Percentiles rank a stretch among this genome's conserved stretches.
Evolutionary conservation across 148 eudicot species (phyloP).

Genomic region (Rhododendron simsii): DNA sequence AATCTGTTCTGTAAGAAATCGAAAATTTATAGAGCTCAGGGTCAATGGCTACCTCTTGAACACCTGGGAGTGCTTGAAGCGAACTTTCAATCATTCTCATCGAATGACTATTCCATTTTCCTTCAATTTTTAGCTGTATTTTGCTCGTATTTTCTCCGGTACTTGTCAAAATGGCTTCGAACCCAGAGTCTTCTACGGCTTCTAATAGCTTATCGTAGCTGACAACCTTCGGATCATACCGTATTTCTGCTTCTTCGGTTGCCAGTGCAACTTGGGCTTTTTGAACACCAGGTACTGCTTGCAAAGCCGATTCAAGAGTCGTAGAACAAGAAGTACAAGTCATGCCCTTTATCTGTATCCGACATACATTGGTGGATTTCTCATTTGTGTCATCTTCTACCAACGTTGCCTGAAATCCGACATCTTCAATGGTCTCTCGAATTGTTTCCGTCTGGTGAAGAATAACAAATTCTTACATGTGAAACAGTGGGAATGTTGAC

Average conservation of each 20-base stretch:
- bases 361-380: constrained; percentile 46
- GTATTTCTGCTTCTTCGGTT: constrained; percentile 75
- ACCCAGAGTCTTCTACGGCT: constrained; percentile 62
- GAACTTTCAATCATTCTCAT: constrained; percentile 49
- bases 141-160: constrained; percentile 71
- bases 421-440: constrained; percentile 37
- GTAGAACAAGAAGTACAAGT: constrained; percentile 80
- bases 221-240: constrained; percentile 60
- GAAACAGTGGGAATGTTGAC: background rate
- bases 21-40: constrained; percentile 44
- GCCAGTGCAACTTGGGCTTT: constrained; percentile 81
- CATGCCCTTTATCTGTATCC: constrained; percentile 71
- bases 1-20: constrained; percentile 63
- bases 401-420: constrained; percentile 60
- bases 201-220: constrained; percentile 42
- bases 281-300: constrained; percentile 53
- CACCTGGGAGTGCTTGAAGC: constrained; percentile 71
- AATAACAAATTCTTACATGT: background rate
- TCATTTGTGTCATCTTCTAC: constrained; percentile 45
- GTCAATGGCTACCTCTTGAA: constrained; percentile 51
- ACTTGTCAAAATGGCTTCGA: constrained; percentile 67
- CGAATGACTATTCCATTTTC: constrained; percentile 37
- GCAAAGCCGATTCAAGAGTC: constrained; percentile 58
- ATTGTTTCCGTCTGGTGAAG: background rate
- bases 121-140: constrained; percentile 62